These are phyloP conservation scores for Entomortierella beljakovae DNA, from an alignment of 192 early-diverging fungal genomes.

Conservation along the genomic window DNA sequence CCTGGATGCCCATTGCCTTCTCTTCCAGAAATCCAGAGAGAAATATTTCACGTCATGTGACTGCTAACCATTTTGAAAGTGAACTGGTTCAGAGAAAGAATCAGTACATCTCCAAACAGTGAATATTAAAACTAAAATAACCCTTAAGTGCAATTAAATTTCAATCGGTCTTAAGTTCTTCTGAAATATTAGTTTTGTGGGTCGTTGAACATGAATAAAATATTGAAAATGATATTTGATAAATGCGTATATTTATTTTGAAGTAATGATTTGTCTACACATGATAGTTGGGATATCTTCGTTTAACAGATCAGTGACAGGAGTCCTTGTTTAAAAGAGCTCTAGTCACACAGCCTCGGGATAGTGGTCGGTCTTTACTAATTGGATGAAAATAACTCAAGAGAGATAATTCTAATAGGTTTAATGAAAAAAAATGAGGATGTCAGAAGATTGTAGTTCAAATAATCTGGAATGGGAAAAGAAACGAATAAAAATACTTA, in stretches of 20 bases:
- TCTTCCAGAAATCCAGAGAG: background rate
- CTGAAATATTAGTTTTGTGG: too few relatives aligned
- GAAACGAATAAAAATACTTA: slow-evolving; percentile 4
- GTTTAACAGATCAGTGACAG: slow-evolving; percentile 46
- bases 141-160: too few relatives aligned
- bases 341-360: slow-evolving; percentile 35
- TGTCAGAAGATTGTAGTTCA: background rate
- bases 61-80: slow-evolving; percentile 52
- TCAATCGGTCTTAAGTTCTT: too few relatives aligned
- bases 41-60: background rate
- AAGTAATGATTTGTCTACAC: slow-evolving; percentile 24
- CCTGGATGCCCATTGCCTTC: slow-evolving; percentile 1
- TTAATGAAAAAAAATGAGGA: background rate
- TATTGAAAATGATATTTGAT: slow-evolving; percentile 1
- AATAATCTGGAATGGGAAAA: background rate
- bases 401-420: background rate
- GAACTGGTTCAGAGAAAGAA: slow-evolving; percentile 52
- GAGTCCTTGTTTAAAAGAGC: background rate
- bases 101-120: background rate
- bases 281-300: slow-evolving; percentile 51
- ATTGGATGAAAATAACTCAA: slow-evolving; percentile 14
- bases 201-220: too few relatives aligned
- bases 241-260: slow-evolving; percentile 7
- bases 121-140: background rate
- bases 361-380: slow-evolving; percentile 6